Conservation (phyloP, 768 basidiomycete species). For the Trametes elegans region DNA sequence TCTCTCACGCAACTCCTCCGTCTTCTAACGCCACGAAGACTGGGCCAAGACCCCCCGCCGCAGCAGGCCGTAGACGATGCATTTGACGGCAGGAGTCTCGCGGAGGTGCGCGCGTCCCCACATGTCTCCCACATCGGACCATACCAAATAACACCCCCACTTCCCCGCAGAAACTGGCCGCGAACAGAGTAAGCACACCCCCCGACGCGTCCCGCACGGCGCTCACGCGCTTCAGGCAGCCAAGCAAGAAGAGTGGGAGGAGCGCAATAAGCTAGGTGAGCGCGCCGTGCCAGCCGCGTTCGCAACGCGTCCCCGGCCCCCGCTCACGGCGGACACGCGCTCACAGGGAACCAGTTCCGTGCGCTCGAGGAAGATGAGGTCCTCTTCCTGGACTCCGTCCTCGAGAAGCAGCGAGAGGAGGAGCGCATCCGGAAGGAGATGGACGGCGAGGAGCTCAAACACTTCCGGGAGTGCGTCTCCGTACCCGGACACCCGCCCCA, state of each 20-base stretch:
- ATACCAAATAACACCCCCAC: slow-evolving; percentile 10
- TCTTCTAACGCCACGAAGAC: slow-evolving; percentile 37
- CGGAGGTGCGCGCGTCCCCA: slow-evolving; percentile 62
- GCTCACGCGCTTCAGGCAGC: slow-evolving; percentile 54
- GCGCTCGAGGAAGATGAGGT: slow-evolving; percentile 90
- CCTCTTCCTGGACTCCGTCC: slow-evolving; percentile 81
- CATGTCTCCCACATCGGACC: slow-evolving; percentile 13
- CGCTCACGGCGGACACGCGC: background rate
- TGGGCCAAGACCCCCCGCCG: slow-evolving; percentile 83
- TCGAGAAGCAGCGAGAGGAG: slow-evolving; percentile 72
- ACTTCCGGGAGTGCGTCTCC: slow-evolving; percentile 66
- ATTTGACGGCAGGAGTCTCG: slow-evolving; percentile 83
- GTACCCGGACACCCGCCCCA: background rate
- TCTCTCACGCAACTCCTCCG: background rate
- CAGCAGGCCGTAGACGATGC: slow-evolving; percentile 72
- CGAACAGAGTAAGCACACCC: slow-evolving; percentile 64
- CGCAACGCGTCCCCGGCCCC: background rate
- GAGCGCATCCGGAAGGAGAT: slow-evolving; percentile 70
- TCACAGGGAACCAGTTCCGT: slow-evolving; percentile 80
- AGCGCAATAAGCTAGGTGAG: slow-evolving; percentile 72
- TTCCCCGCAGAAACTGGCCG: slow-evolving; percentile 75
- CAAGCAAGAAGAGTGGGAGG: slow-evolving; percentile 93
- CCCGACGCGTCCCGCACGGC: slow-evolving; percentile 8
- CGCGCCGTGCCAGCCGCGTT: background rate
- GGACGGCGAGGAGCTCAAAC: slow-evolving; percentile 77